Percentiles rank a stretch among this genome's conserved stretches.
These are phyloP conservation scores for Podila minutissima DNA, from an alignment of 192 early-diverging fungal genomes.

Conservation along the genomic window DNA sequence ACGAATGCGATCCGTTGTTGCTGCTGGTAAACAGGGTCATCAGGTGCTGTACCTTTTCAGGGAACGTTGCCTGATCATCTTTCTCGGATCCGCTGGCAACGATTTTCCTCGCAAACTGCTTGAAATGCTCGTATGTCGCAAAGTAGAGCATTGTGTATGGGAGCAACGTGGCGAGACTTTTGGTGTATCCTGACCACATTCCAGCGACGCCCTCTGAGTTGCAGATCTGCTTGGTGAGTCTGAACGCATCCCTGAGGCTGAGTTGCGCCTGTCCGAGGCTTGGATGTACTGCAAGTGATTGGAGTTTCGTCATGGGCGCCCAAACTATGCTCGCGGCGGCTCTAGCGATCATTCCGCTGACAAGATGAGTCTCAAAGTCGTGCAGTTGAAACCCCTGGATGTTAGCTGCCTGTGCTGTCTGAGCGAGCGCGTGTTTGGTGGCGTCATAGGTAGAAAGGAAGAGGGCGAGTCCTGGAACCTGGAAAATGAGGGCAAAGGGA, in stretches of 20 bases:
- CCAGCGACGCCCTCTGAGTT: constrained; percentile 9
- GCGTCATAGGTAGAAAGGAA: constrained; percentile 42
- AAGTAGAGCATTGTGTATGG: constrained; percentile 44
- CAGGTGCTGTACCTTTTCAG: neutral
- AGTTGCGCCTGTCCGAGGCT: constrained; percentile 15
- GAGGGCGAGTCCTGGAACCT: constrained; percentile 32
- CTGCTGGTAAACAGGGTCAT: neutral
- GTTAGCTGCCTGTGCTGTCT: neutral
- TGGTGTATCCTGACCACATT: constrained; percentile 35
- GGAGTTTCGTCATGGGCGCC: constrained; percentile 42
- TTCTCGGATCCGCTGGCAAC: neutral
- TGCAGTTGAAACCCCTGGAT: constrained; percentile 11
- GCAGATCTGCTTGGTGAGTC: constrained; percentile 21
- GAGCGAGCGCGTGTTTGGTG: constrained; percentile 13
- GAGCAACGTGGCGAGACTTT: constrained; percentile 12
- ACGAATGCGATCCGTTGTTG: neutral
- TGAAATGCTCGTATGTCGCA: constrained; percentile 39
- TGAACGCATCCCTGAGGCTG: constrained; percentile 14
- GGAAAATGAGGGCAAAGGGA: constrained; percentile 30
- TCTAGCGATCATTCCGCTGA: constrained; percentile 37
- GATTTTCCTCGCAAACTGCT: constrained; percentile 22
- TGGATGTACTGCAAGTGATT: constrained; percentile 22
- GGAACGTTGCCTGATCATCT: neutral
- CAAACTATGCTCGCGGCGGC: constrained; percentile 21
- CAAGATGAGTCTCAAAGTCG: constrained; percentile 22